A percentile compares a stretch with the other conserved stretches of the same genome.
These are phyloP conservation scores for Pseudocercospora vitis DNA, from an alignment of 2,329 filamentous ascomycete species.

Conservation along the genomic window DNA sequence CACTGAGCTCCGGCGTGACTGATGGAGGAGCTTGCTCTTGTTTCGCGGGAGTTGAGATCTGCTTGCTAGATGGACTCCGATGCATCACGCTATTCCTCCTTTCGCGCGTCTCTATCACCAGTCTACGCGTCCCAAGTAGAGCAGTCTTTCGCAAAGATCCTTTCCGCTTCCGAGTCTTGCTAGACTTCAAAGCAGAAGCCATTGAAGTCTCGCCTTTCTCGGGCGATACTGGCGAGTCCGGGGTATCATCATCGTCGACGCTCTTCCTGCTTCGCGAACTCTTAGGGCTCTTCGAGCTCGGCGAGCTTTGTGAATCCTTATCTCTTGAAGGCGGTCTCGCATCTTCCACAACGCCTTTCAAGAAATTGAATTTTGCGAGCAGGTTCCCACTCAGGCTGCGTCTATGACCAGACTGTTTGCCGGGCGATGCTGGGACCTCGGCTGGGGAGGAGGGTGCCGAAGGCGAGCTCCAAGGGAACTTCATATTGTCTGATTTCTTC, in stretches of 20 bases:
- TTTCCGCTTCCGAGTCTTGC: constrained; percentile 66
- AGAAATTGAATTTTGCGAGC: constrained; percentile 68
- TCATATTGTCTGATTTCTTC: constrained; percentile 26
- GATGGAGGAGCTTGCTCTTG: neutral
- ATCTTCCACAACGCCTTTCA: constrained; percentile 53
- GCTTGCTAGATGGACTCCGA: constrained; percentile 36
- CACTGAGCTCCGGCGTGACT: neutral
- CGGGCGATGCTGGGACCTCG: constrained; percentile 20
- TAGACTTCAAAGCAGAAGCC: constrained; percentile 30
- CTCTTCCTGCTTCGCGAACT: constrained; percentile 32
- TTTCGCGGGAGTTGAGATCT: constrained; percentile 26
- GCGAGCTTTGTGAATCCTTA: constrained; percentile 33
- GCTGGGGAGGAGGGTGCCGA: constrained; percentile 28
- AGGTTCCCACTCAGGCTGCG: constrained; percentile 64
- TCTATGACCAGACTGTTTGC: constrained; percentile 41
- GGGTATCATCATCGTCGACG: constrained; percentile 36
- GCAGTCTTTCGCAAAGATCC: constrained; percentile 87
- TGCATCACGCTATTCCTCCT: constrained; percentile 43
- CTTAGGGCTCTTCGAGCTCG: constrained; percentile 31
- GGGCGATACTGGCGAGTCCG: constrained; percentile 22
- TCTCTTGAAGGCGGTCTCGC: constrained; percentile 30
- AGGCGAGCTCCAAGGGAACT: constrained; percentile 31
- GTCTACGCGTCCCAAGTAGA: constrained; percentile 68
- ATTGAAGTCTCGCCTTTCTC: constrained; percentile 32
- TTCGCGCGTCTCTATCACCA: constrained; percentile 59